A percentile compares a stretch with the other conserved stretches of the same genome.
Evolutionary conservation across 2,329 filamentous ascomycete species (phyloP).

Genomic region (Colletotrichum lindemuthianum): DNA sequence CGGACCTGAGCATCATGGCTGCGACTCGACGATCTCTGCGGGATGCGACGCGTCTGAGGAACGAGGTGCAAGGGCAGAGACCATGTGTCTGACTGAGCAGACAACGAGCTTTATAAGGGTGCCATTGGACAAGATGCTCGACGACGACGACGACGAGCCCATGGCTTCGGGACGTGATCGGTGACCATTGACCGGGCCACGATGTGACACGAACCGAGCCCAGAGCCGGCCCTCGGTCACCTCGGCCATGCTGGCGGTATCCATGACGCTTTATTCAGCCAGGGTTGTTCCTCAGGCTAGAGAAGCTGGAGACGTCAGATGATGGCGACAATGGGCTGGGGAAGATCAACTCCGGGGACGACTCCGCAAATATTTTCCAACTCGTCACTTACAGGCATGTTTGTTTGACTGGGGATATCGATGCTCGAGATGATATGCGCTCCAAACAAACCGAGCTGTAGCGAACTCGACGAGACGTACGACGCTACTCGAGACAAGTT

Average conservation of each 20-base stretch:
- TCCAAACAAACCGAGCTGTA: constrained; percentile 23
- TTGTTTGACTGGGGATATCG: neutral
- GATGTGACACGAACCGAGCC: constrained; percentile 26
- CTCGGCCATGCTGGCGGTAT: constrained; percentile 26
- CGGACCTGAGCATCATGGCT: constrained; percentile 33
- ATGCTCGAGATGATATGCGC: constrained; percentile 19
- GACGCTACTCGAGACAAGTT: constrained; percentile 5
- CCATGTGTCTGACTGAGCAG: neutral
- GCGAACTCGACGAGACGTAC: neutral
- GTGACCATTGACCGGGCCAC: constrained; percentile 6
- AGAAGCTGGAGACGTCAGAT: neutral
- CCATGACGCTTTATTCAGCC: neutral
- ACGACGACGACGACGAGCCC: neutral
- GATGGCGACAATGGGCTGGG: neutral
- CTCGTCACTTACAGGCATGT: neutral
- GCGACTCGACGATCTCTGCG: constrained; percentile 16
- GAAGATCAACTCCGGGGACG: constrained; percentile 1
- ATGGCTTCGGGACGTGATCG: constrained; percentile 5
- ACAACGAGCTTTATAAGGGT: constrained; percentile 16
- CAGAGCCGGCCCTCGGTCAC: constrained; percentile 23
- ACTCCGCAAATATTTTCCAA: neutral
- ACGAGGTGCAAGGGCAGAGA: neutral
- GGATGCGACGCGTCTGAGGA: constrained; percentile 10
- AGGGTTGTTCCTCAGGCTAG: constrained; percentile 9
- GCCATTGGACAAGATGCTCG: neutral